Evolutionary conservation across 1,139 yeast genomes (phyloP).

Genomic region (Sporopachydermia cereana): DNA sequence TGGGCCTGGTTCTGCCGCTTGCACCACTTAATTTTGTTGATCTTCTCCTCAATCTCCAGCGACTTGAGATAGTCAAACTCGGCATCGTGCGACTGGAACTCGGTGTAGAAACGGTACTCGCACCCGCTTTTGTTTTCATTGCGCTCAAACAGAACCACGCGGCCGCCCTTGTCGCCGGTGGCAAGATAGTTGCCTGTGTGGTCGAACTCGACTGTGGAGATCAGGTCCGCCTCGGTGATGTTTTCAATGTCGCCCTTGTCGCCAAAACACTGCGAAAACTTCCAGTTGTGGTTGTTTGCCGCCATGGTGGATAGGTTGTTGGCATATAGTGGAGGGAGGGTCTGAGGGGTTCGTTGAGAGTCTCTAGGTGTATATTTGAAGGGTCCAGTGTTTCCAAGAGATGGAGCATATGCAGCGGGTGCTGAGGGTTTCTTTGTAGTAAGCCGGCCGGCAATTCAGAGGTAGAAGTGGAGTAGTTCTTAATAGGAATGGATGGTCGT

Average conservation of each 20-base stretch:
- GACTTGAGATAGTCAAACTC: slow-evolving; percentile 95
- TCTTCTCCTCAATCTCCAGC: slow-evolving; percentile 94
- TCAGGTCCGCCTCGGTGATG: slow-evolving; percentile 94
- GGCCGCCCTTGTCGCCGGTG: slow-evolving; percentile 97
- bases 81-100: slow-evolving; percentile 97
- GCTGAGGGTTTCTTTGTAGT: too few relatives aligned
- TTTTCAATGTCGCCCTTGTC: slow-evolving; percentile 95
- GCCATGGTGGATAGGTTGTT: background rate
- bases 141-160: slow-evolving; percentile 92
- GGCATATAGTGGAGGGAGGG: background rate
- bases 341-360: too few relatives aligned
- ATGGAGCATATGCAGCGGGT: too few relatives aligned
- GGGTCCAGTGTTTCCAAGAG: too few relatives aligned
- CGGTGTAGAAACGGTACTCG: slow-evolving; percentile 92
- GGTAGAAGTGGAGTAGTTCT: too few relatives aligned
- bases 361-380: too few relatives aligned
- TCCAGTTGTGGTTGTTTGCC: slow-evolving; percentile 30
- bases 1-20: slow-evolving; percentile 80
- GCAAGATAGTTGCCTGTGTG: slow-evolving; percentile 91
- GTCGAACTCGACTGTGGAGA: slow-evolving; percentile 94
- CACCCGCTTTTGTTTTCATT: slow-evolving; percentile 72
- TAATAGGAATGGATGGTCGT: too few relatives aligned
- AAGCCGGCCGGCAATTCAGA: too few relatives aligned
- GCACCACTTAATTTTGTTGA: slow-evolving; percentile 96
- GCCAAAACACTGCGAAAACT: slow-evolving; percentile 89